Percentiles rank a stretch among this genome's conserved stretches.
These are phyloP conservation scores for Aureobasidium leucospermi DNA, from an alignment of 2,329 filamentous ascomycete species.

Conservation along the genomic window DNA sequence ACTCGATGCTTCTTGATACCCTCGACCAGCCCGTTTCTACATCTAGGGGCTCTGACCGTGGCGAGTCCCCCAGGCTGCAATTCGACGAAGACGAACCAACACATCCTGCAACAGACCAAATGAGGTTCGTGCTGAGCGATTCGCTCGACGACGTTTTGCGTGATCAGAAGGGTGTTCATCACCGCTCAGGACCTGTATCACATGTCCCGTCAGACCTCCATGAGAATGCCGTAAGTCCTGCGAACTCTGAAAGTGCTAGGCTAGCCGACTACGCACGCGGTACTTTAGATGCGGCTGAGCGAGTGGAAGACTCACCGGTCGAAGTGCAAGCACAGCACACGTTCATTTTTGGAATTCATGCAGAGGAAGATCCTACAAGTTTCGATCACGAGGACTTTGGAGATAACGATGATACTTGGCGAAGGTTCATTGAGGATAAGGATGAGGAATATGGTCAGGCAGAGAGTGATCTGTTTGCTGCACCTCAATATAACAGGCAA, in stretches of 20 bases:
- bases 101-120: not conserved
- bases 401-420: conserved; percentile 2
- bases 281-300: not conserved
- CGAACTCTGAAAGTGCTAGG: not conserved
- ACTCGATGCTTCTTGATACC: conserved; percentile 7
- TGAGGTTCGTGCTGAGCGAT: not conserved
- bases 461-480: not conserved
- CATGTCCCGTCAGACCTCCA: not conserved
- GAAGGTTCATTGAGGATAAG: not conserved
- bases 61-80: not conserved
- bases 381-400: not conserved
- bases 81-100: not conserved
- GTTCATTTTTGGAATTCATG: not conserved
- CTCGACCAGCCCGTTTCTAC: not conserved
- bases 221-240: not conserved
- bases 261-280: not conserved
- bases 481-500: not conserved
- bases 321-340: not conserved
- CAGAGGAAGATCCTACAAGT: not conserved
- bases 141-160: not conserved
- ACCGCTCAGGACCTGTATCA: not conserved
- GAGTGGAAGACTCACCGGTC: not conserved
- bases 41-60: not conserved
- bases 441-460: not conserved
- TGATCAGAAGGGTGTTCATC: not conserved